Conservation (phyloP, 768 basidiomycete genomes). For the Porpolomopsis calyptriformis region DNA sequence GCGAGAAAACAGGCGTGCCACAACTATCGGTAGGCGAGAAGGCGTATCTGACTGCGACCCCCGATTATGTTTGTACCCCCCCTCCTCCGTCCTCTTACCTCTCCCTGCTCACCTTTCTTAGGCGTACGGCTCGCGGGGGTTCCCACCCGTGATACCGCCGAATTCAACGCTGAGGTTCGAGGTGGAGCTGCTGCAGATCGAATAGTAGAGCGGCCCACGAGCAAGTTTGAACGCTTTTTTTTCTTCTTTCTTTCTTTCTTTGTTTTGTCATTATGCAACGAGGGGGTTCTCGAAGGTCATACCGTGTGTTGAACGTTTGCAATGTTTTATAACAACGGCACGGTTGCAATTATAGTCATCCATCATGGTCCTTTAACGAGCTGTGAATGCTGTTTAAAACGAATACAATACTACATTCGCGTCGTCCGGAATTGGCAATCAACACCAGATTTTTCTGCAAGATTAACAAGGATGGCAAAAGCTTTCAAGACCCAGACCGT, state of each 20-base stretch:
- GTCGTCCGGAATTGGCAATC: too few relatives aligned
- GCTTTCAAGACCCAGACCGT: too few relatives aligned
- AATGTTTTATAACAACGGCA: constrained; percentile 2
- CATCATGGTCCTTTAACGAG: too few relatives aligned
- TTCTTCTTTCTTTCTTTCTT: too few relatives aligned
- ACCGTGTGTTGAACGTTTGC: constrained; percentile 1
- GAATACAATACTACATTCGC: too few relatives aligned
- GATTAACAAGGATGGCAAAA: too few relatives aligned
- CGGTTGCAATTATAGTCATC: too few relatives aligned
- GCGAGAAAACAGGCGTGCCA: constrained; percentile 71
- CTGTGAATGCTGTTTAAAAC: too few relatives aligned
- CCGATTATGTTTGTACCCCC: constrained; percentile 61
- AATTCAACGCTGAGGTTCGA: constrained; percentile 71
- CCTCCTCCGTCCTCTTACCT: constrained; percentile 6
- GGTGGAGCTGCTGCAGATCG: constrained; percentile 74
- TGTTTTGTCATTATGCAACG: too few relatives aligned
- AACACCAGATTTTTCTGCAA: too few relatives aligned
- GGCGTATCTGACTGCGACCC: constrained; percentile 50
- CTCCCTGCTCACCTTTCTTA: constrained; percentile 20
- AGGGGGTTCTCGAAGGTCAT: neutral
- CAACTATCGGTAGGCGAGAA: constrained; percentile 70
- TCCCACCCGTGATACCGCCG: constrained; percentile 69
- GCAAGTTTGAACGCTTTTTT: neutral
- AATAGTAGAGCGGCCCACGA: constrained; percentile 11
- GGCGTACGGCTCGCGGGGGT: constrained; percentile 69